Evolutionary conservation across 208 protist genomes (phyloP), one percentile per base, ranked within the genome.

Genomic region (Tritrichomonas foetus): DNA sequence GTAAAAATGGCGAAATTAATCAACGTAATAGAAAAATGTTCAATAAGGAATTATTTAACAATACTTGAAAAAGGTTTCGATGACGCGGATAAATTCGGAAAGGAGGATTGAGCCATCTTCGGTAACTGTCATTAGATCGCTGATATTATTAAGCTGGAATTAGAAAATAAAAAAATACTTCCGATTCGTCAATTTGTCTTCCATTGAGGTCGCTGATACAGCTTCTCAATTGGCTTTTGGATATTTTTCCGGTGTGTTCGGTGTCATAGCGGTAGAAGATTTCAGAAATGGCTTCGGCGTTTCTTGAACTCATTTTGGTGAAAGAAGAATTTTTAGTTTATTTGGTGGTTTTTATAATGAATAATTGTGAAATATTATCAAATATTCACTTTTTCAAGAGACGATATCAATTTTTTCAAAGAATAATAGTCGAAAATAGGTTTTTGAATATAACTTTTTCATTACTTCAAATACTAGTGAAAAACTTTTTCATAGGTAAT

Each of bases 61-160:
- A 50, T 89, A 89, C 39, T 89, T 89, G 78, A 89, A 89, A 47
- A 89, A 89, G 33, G 33, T 25, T 61, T 89, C 78, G 20, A 53
- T 89, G 39, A 89, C 78, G 53, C 47, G 25, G 41, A 57, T 49
- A 57, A 89, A 89, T n/a, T 89, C 47, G 5, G 44, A 20, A 89
- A 89, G 78, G 47, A 47, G 25, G 5, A 89, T 57, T 41, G 25
- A 61, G 9, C 78, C 78, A 89, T 89, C 78, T 49, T 89, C 64
- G 8, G 11, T 89, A 22, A 44, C 78, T 22, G 53, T n/a, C 39
- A 89, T n/a, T 20, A 89, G 30, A 39, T 89, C 78, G 30, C 47
- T 44, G 39, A 89, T 89, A 47, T 89, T 44, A 57, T 89, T 57
- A 25, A 89, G 41, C 69, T 78, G 69, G 25, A 78, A 20, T 25